phyloP scores from a whole-genome alignment of 2,329 filamentous ascomycete genomes.

The Drechmeria coniospora region DNA sequence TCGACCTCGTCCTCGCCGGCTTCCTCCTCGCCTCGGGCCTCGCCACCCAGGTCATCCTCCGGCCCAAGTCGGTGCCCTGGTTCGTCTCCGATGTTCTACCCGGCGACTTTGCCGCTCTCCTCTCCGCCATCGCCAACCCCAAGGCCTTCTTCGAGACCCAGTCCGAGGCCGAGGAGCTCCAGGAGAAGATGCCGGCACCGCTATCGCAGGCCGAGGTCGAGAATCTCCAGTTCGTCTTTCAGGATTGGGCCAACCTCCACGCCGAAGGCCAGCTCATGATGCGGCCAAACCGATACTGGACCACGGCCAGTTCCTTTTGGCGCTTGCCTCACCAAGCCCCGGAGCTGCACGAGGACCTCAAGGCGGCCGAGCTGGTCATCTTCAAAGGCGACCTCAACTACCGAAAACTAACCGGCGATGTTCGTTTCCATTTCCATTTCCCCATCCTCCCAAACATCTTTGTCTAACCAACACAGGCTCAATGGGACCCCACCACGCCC shows the following conservation, averaged over 20 bases:
- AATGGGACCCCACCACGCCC: constrained; percentile 75
- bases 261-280: constrained; percentile 71
- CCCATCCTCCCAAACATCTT: neutral
- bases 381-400: constrained; percentile 99
- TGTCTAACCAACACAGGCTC: constrained; percentile 11
- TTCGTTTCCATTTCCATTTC: too few relatives aligned
- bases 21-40: constrained; percentile 76
- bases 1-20: constrained; percentile 81
- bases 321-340: constrained; percentile 55
- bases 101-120: constrained; percentile 66
- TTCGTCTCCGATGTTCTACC: constrained; percentile 94
- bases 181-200: constrained; percentile 40
- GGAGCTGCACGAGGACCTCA: constrained; percentile 59
- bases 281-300: constrained; percentile 85
- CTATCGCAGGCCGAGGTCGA: constrained; percentile 52
- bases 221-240: constrained; percentile 62
- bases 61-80: constrained; percentile 93
- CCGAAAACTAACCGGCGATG: constrained; percentile 79
- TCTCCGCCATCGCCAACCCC: constrained; percentile 65
- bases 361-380: constrained; percentile 71
- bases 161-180: constrained; percentile 48
- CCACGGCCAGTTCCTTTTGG: constrained; percentile 76
- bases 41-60: constrained; percentile 74
- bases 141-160: constrained; percentile 63
- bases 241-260: constrained; percentile 67